Evolutionary conservation across 2,329 filamentous ascomycete genomes (phyloP).

Genomic region (Xylariomycetidae sp.): DNA sequence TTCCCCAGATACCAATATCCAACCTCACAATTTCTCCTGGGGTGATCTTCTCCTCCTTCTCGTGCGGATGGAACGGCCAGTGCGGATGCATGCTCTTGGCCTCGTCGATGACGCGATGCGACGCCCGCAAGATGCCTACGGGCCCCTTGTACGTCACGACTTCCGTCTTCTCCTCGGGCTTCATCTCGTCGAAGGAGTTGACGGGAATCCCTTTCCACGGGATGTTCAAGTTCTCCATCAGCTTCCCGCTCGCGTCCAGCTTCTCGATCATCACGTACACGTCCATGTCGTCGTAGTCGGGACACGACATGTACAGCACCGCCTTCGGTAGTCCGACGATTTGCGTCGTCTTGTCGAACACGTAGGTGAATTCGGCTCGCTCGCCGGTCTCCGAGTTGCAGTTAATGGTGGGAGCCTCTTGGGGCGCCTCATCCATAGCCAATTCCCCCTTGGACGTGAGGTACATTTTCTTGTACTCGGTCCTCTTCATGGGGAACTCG

Average conservation of each 20-base stretch:
- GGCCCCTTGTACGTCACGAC: conserved; percentile 21
- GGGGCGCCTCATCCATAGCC: too few relatives aligned
- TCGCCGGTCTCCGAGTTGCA: conserved; percentile 23
- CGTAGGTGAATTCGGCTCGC: conserved; percentile 25
- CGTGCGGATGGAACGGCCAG: conserved; percentile 22
- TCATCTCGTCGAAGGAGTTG: conserved; percentile 1
- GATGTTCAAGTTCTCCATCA: conserved; percentile 21
- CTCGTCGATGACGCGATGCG: conserved; percentile 18
- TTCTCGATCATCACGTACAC: conserved; percentile 37
- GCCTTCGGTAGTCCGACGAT: conserved; percentile 39
- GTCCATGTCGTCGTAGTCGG: conserved; percentile 33
- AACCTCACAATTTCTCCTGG: conserved; percentile 19
- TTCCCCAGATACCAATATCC: conserved; percentile 25
- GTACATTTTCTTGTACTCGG: conserved; percentile 11
- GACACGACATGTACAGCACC: conserved; percentile 34
- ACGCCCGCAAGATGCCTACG: conserved; percentile 18
- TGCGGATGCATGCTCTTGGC: conserved; percentile 17
- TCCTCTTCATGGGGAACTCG: conserved; percentile 9
- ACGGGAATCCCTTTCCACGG: conserved; percentile 16
- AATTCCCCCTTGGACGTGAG: too few relatives aligned
- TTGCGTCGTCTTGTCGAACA: conserved; percentile 28
- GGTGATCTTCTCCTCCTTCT: conserved; percentile 14
- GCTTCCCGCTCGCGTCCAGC: conserved; percentile 9
- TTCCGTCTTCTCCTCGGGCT: conserved; percentile 10
- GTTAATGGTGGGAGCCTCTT: too few relatives aligned